phyloP scores from a whole-genome alignment of 257 asterid genomes.

The Capsicum rhomboideum region DNA sequence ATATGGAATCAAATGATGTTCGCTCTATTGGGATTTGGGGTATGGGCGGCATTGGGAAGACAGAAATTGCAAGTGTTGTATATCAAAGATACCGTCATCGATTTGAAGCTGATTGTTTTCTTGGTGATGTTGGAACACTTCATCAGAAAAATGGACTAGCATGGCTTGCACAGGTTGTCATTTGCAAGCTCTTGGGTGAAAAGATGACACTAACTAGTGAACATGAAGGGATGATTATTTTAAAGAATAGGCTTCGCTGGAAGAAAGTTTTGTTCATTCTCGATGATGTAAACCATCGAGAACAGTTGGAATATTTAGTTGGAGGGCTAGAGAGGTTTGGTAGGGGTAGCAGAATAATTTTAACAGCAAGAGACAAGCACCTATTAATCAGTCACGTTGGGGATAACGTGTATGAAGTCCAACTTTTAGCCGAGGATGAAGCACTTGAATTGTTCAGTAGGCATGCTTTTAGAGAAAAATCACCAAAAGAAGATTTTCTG shows the following conservation, averaged over 20 bases:
- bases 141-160: background rate
- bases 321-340: background rate
- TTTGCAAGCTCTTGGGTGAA: background rate
- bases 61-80: background rate
- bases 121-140: background rate
- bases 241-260: background rate
- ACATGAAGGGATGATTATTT: background rate
- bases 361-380: background rate
- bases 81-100: background rate
- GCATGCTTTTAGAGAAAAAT: background rate
- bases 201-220: background rate
- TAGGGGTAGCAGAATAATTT: background rate
- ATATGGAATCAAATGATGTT: background rate
- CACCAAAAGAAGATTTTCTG: background rate
- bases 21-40: background rate
- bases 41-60: background rate
- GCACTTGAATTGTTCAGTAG: background rate
- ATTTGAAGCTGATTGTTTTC: slow-evolving; percentile 1
- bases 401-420: background rate
- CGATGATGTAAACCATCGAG: background rate
- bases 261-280: slow-evolving; percentile 1
- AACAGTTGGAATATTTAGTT: background rate
- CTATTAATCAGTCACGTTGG: background rate
- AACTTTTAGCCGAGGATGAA: background rate
- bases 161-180: background rate